These are phyloP conservation scores for Fusarium coicis DNA, from an alignment of 2,329 filamentous ascomycete species.

Conservation along the genomic window DNA sequence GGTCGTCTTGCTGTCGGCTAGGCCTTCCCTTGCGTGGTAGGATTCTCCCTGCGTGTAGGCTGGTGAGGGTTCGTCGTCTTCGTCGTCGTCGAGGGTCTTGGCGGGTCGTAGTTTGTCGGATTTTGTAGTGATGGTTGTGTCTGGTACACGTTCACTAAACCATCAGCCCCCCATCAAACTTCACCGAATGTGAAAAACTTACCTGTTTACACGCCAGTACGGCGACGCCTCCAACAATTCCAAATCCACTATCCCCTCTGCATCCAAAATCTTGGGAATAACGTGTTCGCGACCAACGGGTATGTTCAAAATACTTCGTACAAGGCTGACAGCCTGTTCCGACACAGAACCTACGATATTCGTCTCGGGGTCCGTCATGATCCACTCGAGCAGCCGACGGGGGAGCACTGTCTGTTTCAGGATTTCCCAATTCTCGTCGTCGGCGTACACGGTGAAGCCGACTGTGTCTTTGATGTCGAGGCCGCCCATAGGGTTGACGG, in stretches of 20 bases:
- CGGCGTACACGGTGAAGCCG: constrained; percentile 31
- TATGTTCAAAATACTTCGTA: constrained; percentile 30
- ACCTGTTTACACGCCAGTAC: constrained; percentile 35
- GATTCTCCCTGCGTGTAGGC: constrained; percentile 16
- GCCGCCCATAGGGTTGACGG: constrained; percentile 28
- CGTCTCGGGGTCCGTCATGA: constrained; percentile 37
- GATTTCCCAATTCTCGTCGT: constrained; percentile 36
- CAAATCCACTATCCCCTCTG: constrained; percentile 30
- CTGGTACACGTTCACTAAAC: constrained; percentile 24
- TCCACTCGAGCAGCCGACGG: constrained; percentile 38
- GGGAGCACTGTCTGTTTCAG: constrained; percentile 30
- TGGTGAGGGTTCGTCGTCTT: constrained; percentile 9
- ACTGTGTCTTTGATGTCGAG: constrained; percentile 34
- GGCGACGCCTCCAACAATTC: constrained; percentile 27
- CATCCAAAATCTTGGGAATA: constrained; percentile 27
- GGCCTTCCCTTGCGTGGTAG: constrained; percentile 8
- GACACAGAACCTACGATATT: neutral
- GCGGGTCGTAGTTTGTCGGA: constrained; percentile 13
- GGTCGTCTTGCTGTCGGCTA: constrained; percentile 4
- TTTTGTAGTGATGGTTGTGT: constrained; percentile 23
- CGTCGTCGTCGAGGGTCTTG: constrained; percentile 29
- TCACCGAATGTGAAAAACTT: neutral
- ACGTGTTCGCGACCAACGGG: constrained; percentile 21
- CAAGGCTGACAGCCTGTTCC: constrained; percentile 32
- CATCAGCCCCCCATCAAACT: neutral